Percentiles rank a stretch among this genome's conserved stretches.
These are phyloP conservation scores for Raddia distichophylla DNA, from an alignment of 176 grass and related monocot genomes.

Conservation along the genomic window DNA sequence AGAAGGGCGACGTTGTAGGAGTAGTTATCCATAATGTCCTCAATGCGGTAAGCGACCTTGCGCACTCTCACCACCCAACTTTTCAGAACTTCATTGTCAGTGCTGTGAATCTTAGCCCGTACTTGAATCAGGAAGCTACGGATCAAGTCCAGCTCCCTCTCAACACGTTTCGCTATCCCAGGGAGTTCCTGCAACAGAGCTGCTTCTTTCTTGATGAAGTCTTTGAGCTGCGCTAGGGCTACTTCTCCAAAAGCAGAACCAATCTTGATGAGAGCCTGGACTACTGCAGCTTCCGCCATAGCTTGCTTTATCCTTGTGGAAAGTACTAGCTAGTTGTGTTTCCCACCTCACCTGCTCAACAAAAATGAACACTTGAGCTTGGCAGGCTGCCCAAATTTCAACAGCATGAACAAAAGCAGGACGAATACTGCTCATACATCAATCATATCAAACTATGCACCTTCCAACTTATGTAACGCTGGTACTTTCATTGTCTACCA, in stretches of 20 bases:
- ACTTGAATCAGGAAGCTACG: background rate
- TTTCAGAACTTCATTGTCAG: constrained; percentile 8
- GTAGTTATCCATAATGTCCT: constrained; percentile 7
- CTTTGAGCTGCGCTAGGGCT: background rate
- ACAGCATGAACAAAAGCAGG: background rate
- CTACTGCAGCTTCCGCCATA: constrained; percentile 16
- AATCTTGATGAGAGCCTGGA: constrained; percentile 1
- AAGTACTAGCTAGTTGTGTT: background rate
- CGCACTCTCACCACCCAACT: constrained; percentile 14
- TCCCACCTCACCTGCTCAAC: background rate
- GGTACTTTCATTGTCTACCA: background rate
- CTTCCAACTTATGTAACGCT: background rate
- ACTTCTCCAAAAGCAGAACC: background rate
- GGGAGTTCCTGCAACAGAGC: background rate
- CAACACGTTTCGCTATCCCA: background rate
- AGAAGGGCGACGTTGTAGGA: background rate
- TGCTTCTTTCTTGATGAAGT: background rate
- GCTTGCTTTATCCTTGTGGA: background rate
- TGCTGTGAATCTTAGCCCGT: background rate
- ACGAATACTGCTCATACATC: background rate
- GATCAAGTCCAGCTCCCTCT: background rate
- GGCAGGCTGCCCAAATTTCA: background rate
- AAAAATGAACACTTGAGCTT: background rate
- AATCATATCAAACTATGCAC: background rate
- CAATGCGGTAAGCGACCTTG: background rate